Evolutionary conservation across 1,139 yeast species (phyloP).

Genomic region (Candida labiduridarum): DNA sequence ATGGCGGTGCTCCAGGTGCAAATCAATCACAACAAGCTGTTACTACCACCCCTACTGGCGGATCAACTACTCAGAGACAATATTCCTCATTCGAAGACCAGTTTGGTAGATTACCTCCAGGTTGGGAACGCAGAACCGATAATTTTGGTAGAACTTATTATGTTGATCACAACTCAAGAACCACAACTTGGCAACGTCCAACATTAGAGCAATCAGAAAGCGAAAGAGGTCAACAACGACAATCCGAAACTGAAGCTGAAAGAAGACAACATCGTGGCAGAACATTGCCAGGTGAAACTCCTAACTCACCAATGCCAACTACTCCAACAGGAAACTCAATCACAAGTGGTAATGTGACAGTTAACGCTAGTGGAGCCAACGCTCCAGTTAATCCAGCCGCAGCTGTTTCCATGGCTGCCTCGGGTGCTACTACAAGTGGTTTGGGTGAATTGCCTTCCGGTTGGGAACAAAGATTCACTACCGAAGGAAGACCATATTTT

Average conservation of each 20-base stretch:
- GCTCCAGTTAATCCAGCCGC: slow-evolving; percentile 64
- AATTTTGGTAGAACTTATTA: slow-evolving; percentile 96
- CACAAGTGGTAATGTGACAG: slow-evolving; percentile 48
- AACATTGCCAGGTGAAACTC: slow-evolving; percentile 79
- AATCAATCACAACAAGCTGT: not conserved
- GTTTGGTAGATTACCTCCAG: slow-evolving; percentile 93
- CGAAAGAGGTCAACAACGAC: slow-evolving; percentile 63
- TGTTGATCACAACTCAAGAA: slow-evolving; percentile 95
- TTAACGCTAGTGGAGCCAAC: slow-evolving; percentile 47
- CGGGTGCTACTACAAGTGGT: slow-evolving; percentile 94
- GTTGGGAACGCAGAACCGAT: slow-evolving; percentile 99
- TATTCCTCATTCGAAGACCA: slow-evolving; percentile 96
- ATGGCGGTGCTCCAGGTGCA: slow-evolving; percentile 8
- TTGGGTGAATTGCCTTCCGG: slow-evolving; percentile 97
- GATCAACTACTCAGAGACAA: slow-evolving; percentile 49
- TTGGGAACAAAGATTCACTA: slow-evolving; percentile 98
- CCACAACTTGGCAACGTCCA: slow-evolving; percentile 99
- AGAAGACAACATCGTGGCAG: slow-evolving; percentile 90
- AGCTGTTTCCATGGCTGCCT: slow-evolving; percentile 79
- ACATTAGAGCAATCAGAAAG: slow-evolving; percentile 68
- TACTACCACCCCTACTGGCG: slow-evolving; percentile 20
- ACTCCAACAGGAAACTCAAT: slow-evolving; percentile 26
- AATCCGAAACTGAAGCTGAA: slow-evolving; percentile 77
- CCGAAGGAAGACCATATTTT: slow-evolving; percentile 96
- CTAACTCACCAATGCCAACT: slow-evolving; percentile 37